These are phyloP conservation scores for Waltergamsia citrina DNA, from an alignment of 2,329 filamentous ascomycete genomes.

Conservation along the genomic window DNA sequence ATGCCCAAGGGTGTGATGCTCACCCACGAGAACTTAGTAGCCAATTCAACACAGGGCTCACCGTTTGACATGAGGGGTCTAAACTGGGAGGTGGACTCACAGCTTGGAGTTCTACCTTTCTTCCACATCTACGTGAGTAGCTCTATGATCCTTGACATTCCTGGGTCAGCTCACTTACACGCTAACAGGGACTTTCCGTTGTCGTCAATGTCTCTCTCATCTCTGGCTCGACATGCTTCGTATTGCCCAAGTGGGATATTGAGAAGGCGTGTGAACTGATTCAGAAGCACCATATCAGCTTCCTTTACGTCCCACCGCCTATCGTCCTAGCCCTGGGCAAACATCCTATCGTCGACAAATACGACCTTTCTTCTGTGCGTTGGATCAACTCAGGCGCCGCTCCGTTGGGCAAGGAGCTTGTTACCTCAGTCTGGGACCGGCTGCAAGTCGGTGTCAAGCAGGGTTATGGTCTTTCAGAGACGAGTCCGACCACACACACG, in stretches of 20 bases:
- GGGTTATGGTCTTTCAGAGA: conserved; percentile 85
- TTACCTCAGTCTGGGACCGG: conserved; percentile 64
- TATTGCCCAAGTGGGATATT: conserved; percentile 69
- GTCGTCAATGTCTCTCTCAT: conserved; percentile 18
- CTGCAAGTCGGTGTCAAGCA: conserved; percentile 80
- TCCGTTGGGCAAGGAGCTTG: conserved; percentile 71
- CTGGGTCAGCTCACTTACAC: background rate
- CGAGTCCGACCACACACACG: conserved; percentile 67
- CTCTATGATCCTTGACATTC: background rate
- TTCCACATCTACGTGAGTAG: conserved; percentile 79
- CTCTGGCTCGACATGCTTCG: conserved; percentile 64
- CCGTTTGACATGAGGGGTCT: conserved; percentile 42
- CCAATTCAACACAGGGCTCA: conserved; percentile 55
- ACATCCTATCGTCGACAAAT: conserved; percentile 66
- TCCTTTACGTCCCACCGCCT: conserved; percentile 75
- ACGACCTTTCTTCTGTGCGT: conserved; percentile 68
- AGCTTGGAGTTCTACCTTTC: conserved; percentile 76
- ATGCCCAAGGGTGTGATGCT: conserved; percentile 87
- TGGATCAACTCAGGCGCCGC: conserved; percentile 86
- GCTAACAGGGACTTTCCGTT: conserved; percentile 18
- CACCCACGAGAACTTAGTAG: conserved; percentile 71
- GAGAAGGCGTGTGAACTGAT: conserved; percentile 69
- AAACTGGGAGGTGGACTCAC: conserved; percentile 56
- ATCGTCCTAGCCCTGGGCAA: conserved; percentile 76
- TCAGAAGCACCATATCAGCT: conserved; percentile 66